Evolutionary conservation across 371 early-diverging fungal species (phyloP).

Genomic region (Rhizopus sp.): DNA sequence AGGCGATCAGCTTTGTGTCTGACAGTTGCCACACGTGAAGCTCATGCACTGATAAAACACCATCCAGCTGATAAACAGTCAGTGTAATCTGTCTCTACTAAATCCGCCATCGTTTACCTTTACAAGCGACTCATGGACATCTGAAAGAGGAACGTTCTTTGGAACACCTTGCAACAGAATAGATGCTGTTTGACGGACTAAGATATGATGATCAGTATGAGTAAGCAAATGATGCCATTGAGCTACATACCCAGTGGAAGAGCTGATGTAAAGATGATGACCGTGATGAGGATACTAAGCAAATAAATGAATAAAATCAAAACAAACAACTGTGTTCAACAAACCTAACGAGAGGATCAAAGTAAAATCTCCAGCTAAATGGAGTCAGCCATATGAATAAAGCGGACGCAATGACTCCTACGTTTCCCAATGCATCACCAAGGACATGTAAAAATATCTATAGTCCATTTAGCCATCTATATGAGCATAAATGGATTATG

Average conservation of each 20-base stretch:
- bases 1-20: constrained; percentile 82
- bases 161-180: constrained; percentile 92
- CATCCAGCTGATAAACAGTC: constrained; percentile 42
- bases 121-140: constrained; percentile 61
- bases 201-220: background rate
- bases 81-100: background rate
- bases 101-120: constrained; percentile 19
- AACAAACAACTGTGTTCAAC: constrained; percentile 25
- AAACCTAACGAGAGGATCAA: constrained; percentile 73
- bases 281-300: constrained; percentile 33
- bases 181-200: constrained; percentile 72
- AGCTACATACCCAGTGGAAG: constrained; percentile 36
- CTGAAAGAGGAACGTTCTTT: constrained; percentile 62
- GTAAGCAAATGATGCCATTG: constrained; percentile 18
- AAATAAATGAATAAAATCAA: background rate
- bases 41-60: constrained; percentile 83
- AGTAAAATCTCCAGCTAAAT: constrained; percentile 71
- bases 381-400: constrained; percentile 78
- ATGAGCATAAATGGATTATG: background rate
- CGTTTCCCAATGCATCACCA: constrained; percentile 91
- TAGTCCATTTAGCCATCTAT: background rate
- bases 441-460: constrained; percentile 90
- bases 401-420: constrained; percentile 88
- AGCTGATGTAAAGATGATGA: constrained; percentile 43
- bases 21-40: constrained; percentile 95